These are phyloP conservation scores for Scleroderma citrinum DNA, from an alignment of 768 basidiomycete genomes.

Conservation along the genomic window DNA sequence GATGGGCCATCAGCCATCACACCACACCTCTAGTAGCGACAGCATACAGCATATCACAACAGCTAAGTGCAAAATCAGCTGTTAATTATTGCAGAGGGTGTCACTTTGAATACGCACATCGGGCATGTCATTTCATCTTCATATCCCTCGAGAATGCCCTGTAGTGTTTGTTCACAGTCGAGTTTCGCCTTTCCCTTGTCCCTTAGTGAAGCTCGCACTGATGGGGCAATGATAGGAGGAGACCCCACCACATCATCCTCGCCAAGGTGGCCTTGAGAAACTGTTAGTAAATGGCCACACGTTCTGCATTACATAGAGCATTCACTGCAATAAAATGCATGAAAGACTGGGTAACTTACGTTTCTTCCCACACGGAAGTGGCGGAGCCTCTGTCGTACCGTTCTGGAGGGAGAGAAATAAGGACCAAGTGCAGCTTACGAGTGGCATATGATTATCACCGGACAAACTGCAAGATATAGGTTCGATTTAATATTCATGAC, in stretches of 20 bases:
- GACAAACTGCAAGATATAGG: background rate
- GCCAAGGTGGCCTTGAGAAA: constrained; percentile 1
- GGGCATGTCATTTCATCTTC: constrained; percentile 67
- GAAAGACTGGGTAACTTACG: background rate
- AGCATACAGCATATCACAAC: constrained; percentile 64
- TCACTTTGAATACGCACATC: constrained; percentile 45
- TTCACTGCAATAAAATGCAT: background rate
- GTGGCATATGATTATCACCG: background rate
- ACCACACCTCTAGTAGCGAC: background rate
- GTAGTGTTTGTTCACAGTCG: constrained; percentile 17
- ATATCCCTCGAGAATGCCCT: constrained; percentile 37
- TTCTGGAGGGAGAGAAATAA: no score
- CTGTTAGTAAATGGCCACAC: constrained; percentile 4
- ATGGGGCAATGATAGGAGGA: background rate
- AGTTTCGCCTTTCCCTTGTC: constrained; percentile 44
- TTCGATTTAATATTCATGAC: background rate
- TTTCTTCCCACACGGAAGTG: background rate
- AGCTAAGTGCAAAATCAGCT: constrained; percentile 35
- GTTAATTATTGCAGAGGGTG: constrained; percentile 1
- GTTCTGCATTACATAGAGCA: background rate
- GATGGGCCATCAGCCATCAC: constrained; percentile 3
- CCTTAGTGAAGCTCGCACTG: constrained; percentile 9
- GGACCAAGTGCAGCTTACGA: background rate
- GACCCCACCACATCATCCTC: background rate
- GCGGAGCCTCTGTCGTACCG: background rate